A percentile compares a stretch with the other conserved stretches of the same genome.
phyloP scores from a whole-genome alignment of 371 early-diverging fungal genomes.

The Lichtheimia ornata region DNA sequence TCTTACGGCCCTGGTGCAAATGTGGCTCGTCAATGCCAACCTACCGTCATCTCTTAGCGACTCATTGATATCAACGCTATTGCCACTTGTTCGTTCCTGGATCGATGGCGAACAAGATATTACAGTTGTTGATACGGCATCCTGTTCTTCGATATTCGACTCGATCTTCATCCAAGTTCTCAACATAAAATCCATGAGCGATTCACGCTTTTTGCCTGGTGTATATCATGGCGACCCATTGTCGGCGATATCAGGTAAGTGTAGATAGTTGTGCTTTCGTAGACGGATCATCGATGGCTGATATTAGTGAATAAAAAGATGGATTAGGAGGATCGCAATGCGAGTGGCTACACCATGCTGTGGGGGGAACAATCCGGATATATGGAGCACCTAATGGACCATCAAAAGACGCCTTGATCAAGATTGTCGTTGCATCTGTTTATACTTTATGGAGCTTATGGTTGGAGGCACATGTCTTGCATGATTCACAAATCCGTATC shows the following conservation, averaged over 20 bases:
- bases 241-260: slow-evolving; percentile 11
- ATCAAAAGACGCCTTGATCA: slow-evolving; percentile 3
- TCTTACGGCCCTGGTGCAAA: not conserved
- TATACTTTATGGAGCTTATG: slow-evolving; percentile 54
- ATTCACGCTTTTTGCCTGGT: slow-evolving; percentile 26
- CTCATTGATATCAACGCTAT: not conserved
- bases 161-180: slow-evolving; percentile 8
- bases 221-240: slow-evolving; percentile 27
- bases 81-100: slow-evolving; percentile 1
- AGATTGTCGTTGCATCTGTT: slow-evolving; percentile 28
- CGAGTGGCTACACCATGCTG: slow-evolving; percentile 6
- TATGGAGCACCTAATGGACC: slow-evolving; percentile 14
- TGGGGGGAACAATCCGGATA: slow-evolving; percentile 19
- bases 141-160: slow-evolving; percentile 4
- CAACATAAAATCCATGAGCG: slow-evolving; percentile 3
- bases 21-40: slow-evolving; percentile 1
- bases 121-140: not conserved
- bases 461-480: slow-evolving; percentile 50
- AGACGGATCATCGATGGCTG: not conserved
- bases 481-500: slow-evolving; percentile 40
- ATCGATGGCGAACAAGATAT: not conserved
- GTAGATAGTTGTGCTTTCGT: not conserved
- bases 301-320: slow-evolving; percentile 2
- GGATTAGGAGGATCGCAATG: slow-evolving; percentile 13
- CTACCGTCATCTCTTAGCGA: slow-evolving; percentile 3